Evolutionary conservation across 192 early-diverging fungal species (phyloP), one percentile per base, ranked within the genome.

Genomic region (Coemansia sp.): DNA sequence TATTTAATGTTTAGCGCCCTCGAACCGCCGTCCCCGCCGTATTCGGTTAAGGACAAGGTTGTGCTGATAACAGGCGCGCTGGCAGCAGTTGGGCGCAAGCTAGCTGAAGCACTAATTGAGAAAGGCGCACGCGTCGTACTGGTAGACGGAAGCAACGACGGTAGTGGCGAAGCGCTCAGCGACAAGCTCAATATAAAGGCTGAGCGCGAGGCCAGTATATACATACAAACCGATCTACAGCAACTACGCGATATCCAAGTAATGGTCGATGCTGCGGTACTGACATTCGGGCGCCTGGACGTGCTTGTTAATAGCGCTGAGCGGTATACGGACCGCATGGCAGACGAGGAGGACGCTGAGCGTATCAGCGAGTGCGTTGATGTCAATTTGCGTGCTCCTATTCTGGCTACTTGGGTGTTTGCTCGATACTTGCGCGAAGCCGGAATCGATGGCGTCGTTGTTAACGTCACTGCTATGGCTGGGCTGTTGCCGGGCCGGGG

Each of bases 61-160:
- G 75, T 77, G 21, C 62, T 77, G 51, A 66, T 77, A 6, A 77
- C 75, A 1, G 75, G 75, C 15, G 75, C 75, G 31, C 75, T 77
- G 15, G 64, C 66, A 1, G 44, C 66, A 3, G 75, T 77, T 19
- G 75, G 75, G 2, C 69, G 61, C 14, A 53, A 64, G 37, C 69
- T 77, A 3, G 61, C 58, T 4, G 9, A 19, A 14, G 14, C 41
- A 15, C 69, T 77, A 4, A 66, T 64, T 1, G 42, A 48, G 27
- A 51, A 51, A 19, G 75, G 75, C 17, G 62, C 69, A 27, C 57
- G 53, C 37, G 69, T 76, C 19, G 59, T 66, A 5, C 69, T 76
- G 1, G 69, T 72, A 2, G 75, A 76, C 57, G 32, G 44, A 4
- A 62, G 25, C 12, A 36, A 42, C 10, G 69, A 76, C 62, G 75